Evolutionary conservation across 202 grass and related monocot genomes (phyloP), one percentile per base, ranked within the genome.

Genomic region (Panicum hallii): DNA sequence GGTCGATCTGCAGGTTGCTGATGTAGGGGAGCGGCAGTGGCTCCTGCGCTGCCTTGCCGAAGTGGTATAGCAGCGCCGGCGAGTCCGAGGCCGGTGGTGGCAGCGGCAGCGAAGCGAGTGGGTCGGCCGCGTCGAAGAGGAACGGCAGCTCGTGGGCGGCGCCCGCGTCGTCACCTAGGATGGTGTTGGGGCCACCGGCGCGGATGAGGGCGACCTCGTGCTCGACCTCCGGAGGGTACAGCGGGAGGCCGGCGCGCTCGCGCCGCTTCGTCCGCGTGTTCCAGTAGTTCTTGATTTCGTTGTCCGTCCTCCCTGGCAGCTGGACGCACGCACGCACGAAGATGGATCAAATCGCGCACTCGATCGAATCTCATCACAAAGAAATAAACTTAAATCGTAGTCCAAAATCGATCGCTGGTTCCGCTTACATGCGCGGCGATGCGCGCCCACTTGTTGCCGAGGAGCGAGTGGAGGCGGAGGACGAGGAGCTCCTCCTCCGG

Each of bases 401-500:
- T 11, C 11, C 11, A 46, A 58, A 5, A 58, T 10, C 0, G 56
- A 23, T 11, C 11, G n/a, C 23, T 11, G 52, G 20, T 58, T 58
- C 12, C n/a, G 32, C 80, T 79, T 79, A 91, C 89, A 62, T 85
- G 82, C 41, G 86, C 68, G 2, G 77, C 56, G 13, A 91, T 91
- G 63, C 82, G 8, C 56, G 20, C 8, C n/a, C 56, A 58, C 56
- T 58, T 58, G n/a, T 58, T 56, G 54, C 9, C n/a, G 56, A 23
- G n/a, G n/a, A 58, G 56, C 3, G 56, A 9, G n/a, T 58, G 56
- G n/a, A 58, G 56, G 9, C 86, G 82, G 56, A 90, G 76, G 75
- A 93, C 86, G 64, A 88, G 73, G 69, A 69, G 50, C 79, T 93
- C 88, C 79, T 94, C 86, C 34, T 89, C 88, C 1, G 64, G 75